Base-by-base conservation (phyloP, 163 green algal genomes). In the Prototheca stagnorum region DNA sequence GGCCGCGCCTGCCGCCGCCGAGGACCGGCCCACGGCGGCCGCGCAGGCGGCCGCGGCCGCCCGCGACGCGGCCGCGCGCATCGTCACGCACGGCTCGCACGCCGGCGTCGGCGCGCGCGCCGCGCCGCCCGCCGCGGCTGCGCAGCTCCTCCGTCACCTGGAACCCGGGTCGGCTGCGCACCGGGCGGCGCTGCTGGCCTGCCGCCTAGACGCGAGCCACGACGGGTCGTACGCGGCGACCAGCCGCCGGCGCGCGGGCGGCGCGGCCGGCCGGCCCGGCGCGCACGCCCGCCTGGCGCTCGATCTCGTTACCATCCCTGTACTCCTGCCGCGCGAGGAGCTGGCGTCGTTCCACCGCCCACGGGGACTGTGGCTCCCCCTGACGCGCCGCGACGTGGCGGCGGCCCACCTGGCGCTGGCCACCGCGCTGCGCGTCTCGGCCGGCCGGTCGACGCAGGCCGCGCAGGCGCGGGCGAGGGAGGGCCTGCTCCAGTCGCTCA, bases 301-400 rank as follows among this genome's bases (percentile, higher is more conserved):
- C 20, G 53, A 63, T 4, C 47, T 77, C 43, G 29, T 24, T 17
- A 77, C 64, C 21, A 45, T 70, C 9, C 67, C 67, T n/a, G 43
- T 74, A 3, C 46, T 35, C 17, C 41, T 53, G 5, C 29, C 27
- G 20, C 24, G 17, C 19, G 17, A 31, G 0, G 53, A 62, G 17
- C 19, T 61, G 21, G 39, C 31, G 2, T 8, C 28, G 5, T 68
- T 52, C 35, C 59, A 68, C 44, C 47, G 53, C 11, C 59, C 53
- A 3, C 40, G 53, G 15, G 53, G 40, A 36, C 35, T 46, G 20
- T 68, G 52, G 52, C 56, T 36, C 42, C 59, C 59, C 2, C 3
- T 57, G 36, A 15, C 31, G 26, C 17, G 2, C n/a, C n/a, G n/a
- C 34, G 1, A 23, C 14, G 24, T 43, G 20, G 37, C 26, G 15